Conservation (phyloP, 148 eudicot species). For the Chenopodium suecicum region DNA sequence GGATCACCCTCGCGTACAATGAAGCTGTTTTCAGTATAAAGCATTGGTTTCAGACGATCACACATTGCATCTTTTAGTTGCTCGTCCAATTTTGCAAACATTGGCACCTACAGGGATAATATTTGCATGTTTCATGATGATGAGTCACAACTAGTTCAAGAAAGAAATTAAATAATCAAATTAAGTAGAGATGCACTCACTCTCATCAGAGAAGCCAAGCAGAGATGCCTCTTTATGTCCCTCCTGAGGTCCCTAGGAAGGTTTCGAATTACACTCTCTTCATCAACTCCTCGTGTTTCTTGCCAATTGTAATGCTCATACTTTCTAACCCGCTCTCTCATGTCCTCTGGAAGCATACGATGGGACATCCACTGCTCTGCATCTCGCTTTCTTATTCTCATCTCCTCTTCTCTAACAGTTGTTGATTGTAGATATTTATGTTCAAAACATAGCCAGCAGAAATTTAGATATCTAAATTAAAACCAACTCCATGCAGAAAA, state of each 20-base stretch:
- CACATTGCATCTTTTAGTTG: slow-evolving; percentile 69
- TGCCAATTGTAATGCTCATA: slow-evolving; percentile 76
- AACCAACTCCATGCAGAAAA: neutral
- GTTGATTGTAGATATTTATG: slow-evolving; percentile 68
- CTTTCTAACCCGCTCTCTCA: slow-evolving; percentile 52
- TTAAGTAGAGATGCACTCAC: slow-evolving; percentile 34
- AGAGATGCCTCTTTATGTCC: slow-evolving; percentile 77
- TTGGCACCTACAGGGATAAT: slow-evolving; percentile 52
- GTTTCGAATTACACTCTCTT: slow-evolving; percentile 49
- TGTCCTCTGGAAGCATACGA: slow-evolving; percentile 61
- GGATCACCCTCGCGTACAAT: slow-evolving; percentile 74
- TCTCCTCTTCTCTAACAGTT: slow-evolving; percentile 63
- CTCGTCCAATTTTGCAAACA: slow-evolving; percentile 67
- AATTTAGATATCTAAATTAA: neutral
- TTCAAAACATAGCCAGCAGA: slow-evolving; percentile 6
- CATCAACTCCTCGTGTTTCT: slow-evolving; percentile 69
- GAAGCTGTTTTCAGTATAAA: slow-evolving; percentile 55
- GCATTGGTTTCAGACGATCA: slow-evolving; percentile 57
- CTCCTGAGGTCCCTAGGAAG: slow-evolving; percentile 76
- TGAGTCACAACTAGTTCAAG: neutral
- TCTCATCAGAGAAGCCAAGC: slow-evolving; percentile 51
- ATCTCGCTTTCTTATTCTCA: slow-evolving; percentile 67
- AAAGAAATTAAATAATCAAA: neutral
- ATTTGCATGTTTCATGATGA: no score
- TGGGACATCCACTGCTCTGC: slow-evolving; percentile 83